Evolutionary conservation across 176 grass and related monocot genomes (phyloP), one percentile per base, ranked within the genome.

Genomic region (Phragmites australis): DNA sequence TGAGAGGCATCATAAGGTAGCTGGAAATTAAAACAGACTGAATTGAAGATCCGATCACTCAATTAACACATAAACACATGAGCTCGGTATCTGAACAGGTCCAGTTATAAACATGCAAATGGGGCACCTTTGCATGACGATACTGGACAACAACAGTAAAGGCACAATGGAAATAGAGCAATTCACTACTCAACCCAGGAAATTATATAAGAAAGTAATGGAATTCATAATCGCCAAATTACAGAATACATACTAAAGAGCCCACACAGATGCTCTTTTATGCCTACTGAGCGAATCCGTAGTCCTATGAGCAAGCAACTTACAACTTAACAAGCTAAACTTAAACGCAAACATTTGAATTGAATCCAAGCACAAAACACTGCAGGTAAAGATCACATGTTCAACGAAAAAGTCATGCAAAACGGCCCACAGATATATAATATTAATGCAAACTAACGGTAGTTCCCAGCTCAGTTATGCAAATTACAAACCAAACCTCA

Each of bases 171-270:
- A 30, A 46, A 9, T 65, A 39, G 56, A 65, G 4, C 32, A 9
- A 15, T 42, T 57, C n/a, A 77, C 17, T 50, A 11, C 23, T 71
- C 46, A 79, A 17, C 43, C 31, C 12, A 79, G 22, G 5, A 65
- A 29, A 52, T 30, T 42, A 14, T 30, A 25, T 52, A 29, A 60
- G 56, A 71, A 50, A 7, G 9, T 46, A n/a, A 0, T 65, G 31
- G 40, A 40, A 31, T 80, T 58, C 50, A 75, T 40, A 67, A 12
- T 2, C 78, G 65, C 52, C 30, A 74, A 88, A 85, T 27, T 51
- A 74, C 42, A 61, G 45, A 69, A 27, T 14, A 31, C 21, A 77
- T 15, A 37, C 26, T 53, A 31, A 71, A 34, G 51, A 47, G 3
- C 11, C 34, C 44, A 58, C 23, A 55, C 8, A 77, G 1, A 17